Conservation (phyloP, 2,329 filamentous ascomycete species). For the Cordyceps javanica region DNA sequence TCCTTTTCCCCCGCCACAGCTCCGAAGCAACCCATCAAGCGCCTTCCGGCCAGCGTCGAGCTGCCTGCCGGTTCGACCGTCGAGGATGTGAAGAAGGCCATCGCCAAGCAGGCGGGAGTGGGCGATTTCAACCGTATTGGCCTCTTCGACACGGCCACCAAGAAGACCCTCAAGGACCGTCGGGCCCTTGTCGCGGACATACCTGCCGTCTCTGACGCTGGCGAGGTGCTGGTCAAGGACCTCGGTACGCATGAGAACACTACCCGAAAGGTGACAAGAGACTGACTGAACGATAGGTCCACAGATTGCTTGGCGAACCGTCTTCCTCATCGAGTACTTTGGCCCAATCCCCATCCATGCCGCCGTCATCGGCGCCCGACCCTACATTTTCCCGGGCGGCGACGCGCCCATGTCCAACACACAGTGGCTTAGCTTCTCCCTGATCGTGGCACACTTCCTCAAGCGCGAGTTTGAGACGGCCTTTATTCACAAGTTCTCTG, state of each 20-base stretch:
- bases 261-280: too few species aligned
- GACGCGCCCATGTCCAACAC: constrained; percentile 50
- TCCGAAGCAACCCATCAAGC: constrained; percentile 46
- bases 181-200: constrained; percentile 46
- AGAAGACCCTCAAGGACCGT: constrained; percentile 58
- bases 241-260: constrained; percentile 55
- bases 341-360: constrained; percentile 86
- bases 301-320: constrained; percentile 87
- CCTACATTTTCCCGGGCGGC: constrained; percentile 48
- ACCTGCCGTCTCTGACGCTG: constrained; percentile 39
- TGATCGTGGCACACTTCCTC: constrained; percentile 78
- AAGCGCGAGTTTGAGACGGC: constrained; percentile 95
- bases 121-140: constrained; percentile 57
- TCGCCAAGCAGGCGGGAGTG: constrained; percentile 46
- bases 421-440: constrained; percentile 67
- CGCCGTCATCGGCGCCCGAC: constrained; percentile 63
- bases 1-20: constrained; percentile 22
- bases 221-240: constrained; percentile 81
- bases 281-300: constrained; percentile 49
- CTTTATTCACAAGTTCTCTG: constrained; percentile 91
- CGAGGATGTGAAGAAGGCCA: constrained; percentile 51
- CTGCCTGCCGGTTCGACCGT: constrained; percentile 46
- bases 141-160: constrained; percentile 53
- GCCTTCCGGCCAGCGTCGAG: constrained; percentile 46
- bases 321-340: constrained; percentile 92